Evolutionary conservation across 2,329 filamentous ascomycete genomes (phyloP).

Genomic region (Fusarium sublunatum): DNA sequence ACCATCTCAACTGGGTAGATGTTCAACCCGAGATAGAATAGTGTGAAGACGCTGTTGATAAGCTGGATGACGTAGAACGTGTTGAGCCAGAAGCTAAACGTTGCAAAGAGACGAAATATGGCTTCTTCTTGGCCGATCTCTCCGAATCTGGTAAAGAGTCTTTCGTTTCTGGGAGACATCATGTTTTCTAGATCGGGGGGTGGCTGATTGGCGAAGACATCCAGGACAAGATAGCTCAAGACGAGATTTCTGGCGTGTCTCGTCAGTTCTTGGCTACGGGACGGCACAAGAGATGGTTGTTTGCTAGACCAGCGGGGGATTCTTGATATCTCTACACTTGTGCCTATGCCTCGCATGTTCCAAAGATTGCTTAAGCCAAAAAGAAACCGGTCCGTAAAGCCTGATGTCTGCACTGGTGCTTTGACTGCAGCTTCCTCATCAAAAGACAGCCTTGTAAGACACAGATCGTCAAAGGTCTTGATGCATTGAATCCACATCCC

Average conservation of each 20-base stretch:
- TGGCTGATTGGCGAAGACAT: constrained; percentile 27
- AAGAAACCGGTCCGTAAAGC: neutral
- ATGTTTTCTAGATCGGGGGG: constrained; percentile 22
- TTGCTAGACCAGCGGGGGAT: constrained; percentile 17
- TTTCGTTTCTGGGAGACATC: constrained; percentile 22
- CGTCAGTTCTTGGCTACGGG: constrained; percentile 2
- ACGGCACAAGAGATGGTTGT: constrained; percentile 8
- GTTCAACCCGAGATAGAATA: constrained; percentile 12
- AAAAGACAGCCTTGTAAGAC: constrained; percentile 17
- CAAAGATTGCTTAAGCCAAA: constrained; percentile 31
- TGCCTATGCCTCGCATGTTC: constrained; percentile 34
- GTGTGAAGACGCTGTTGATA: constrained; percentile 27
- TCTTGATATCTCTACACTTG: constrained; percentile 10
- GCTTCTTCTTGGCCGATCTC: constrained; percentile 13
- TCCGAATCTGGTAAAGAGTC: constrained; percentile 12
- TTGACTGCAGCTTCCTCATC: neutral
- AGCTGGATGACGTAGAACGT: constrained; percentile 36
- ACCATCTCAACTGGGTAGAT: constrained; percentile 29
- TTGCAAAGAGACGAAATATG: constrained; percentile 29
- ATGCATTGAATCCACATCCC: constrained; percentile 38
- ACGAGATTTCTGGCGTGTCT: constrained; percentile 22
- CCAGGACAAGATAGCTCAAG: constrained; percentile 26
- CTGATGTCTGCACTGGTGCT: neutral
- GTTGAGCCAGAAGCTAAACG: constrained; percentile 35
- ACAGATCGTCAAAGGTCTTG: constrained; percentile 33